Evolutionary conservation across 176 grass and related monocot species (phyloP).

Genomic region (Oryza punctata): DNA sequence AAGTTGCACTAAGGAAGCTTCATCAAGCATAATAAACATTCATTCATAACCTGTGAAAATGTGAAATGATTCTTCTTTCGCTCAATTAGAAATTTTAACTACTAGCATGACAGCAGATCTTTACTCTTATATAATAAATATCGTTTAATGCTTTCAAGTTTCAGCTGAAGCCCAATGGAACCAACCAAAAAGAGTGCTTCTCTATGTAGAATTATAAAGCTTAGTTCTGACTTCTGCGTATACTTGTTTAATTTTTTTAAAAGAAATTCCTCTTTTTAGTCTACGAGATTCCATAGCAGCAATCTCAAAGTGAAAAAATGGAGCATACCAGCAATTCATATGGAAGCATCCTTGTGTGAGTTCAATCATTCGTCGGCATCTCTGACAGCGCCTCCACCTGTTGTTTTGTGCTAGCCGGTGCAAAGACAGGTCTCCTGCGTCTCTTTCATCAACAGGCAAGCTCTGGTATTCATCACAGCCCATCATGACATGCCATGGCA

Average conservation of each 20-base stretch:
- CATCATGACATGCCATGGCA: conserved; percentile 90
- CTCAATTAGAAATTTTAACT: background rate
- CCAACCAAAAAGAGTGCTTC: background rate
- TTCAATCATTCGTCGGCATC: conserved; percentile 77
- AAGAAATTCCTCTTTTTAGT: background rate
- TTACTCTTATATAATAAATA: too few relatives aligned
- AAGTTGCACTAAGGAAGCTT: background rate
- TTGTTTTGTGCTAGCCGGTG: conserved; percentile 61
- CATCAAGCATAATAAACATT: background rate
- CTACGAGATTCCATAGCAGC: background rate
- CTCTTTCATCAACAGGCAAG: conserved; percentile 59
- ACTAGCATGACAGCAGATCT: background rate
- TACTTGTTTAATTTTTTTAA: conserved; percentile 5
- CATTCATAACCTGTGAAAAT: background rate
- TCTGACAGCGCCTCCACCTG: conserved; percentile 72
- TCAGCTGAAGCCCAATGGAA: background rate
- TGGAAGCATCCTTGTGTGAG: conserved; percentile 69
- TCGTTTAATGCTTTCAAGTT: conserved; percentile 1
- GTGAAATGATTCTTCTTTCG: background rate
- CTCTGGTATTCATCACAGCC: conserved; percentile 84
- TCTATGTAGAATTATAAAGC: background rate
- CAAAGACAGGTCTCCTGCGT: conserved; percentile 59
- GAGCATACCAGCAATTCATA: conserved; percentile 85
- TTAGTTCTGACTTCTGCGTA: conserved; percentile 3
- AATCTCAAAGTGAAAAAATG: background rate